These are phyloP conservation scores for Paramecium tetraurelia DNA, from an alignment of 73 alveolate species.

Conservation along the genomic window DNA sequence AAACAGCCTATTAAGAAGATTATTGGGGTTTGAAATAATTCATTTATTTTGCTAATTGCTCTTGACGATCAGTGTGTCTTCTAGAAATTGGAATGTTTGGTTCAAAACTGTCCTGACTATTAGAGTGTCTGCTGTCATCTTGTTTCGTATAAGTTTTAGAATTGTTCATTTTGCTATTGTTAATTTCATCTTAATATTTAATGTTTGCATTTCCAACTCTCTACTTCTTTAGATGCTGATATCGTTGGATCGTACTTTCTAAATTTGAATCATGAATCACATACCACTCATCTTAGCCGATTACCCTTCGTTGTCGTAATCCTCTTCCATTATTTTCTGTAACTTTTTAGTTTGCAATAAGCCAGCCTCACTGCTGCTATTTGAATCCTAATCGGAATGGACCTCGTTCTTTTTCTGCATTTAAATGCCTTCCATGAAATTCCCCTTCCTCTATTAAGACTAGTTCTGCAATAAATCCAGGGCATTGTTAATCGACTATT, in stretches of 20 bases:
- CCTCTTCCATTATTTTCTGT: conserved; percentile 14
- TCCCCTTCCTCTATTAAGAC: neutral
- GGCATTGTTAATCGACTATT: neutral
- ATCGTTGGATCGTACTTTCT: neutral
- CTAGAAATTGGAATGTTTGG: neutral
- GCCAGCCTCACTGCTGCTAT: neutral
- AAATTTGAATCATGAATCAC: neutral
- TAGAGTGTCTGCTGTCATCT: neutral
- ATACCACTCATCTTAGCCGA: conserved; percentile 11
- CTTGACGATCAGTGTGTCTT: conserved; percentile 27
- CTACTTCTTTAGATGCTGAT: neutral
- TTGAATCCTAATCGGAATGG: neutral
- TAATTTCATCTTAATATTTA: neutral
- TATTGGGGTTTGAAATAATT: neutral
- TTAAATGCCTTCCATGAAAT: neutral
- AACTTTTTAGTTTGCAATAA: neutral
- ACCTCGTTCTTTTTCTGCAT: neutral
- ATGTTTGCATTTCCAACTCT: neutral
- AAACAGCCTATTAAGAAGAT: neutral
- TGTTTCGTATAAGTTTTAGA: neutral
- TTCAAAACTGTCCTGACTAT: conserved; percentile 26
- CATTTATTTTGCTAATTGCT: neutral
- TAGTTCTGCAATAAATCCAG: neutral
- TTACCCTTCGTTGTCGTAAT: neutral
- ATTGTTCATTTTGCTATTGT: neutral